Evolutionary conservation across 306 rosid genomes (phyloP).

Genomic region (Vicia sativa): DNA sequence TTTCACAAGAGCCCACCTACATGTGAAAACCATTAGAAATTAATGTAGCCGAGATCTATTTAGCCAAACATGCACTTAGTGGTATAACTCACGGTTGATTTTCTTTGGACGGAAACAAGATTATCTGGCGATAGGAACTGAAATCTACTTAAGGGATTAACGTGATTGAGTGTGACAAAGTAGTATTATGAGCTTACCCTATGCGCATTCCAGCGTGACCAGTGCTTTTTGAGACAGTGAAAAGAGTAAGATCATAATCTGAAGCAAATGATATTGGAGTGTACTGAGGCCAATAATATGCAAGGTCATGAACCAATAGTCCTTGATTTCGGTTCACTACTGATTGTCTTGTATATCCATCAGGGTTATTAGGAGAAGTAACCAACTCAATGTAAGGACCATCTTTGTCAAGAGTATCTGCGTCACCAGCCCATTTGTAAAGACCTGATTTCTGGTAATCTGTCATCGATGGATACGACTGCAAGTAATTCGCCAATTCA

Average conservation of each 20-base stretch:
- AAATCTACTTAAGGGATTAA: too few relatives aligned
- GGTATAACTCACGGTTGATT: too few relatives aligned
- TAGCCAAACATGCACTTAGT: too few relatives aligned
- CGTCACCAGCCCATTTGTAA: conserved; percentile 87
- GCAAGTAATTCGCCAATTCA: conserved; percentile 44
- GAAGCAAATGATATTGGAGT: conserved; percentile 70
- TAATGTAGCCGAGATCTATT: not conserved
- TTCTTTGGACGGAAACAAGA: too few relatives aligned
- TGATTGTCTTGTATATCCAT: conserved; percentile 63
- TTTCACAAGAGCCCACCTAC: conserved; percentile 91
- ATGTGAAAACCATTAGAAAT: not conserved
- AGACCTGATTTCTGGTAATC: conserved; percentile 82
- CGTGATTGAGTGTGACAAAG: not conserved
- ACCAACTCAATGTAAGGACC: conserved; percentile 84
- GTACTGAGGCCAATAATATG: conserved; percentile 96
- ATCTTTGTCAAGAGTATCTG: conserved; percentile 47
- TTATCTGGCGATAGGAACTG: too few relatives aligned
- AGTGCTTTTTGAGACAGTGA: conserved; percentile 83
- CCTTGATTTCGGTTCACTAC: conserved; percentile 66
- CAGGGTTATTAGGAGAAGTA: conserved; percentile 95
- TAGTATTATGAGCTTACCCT: conserved; percentile 54
- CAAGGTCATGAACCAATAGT: conserved; percentile 69
- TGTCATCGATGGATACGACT: conserved; percentile 79
- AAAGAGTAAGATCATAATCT: conserved; percentile 67
- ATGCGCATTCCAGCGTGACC: conserved; percentile 93